Conservation (phyloP, 495 filamentous ascomycete species). For the Xeromyces bisporus region DNA sequence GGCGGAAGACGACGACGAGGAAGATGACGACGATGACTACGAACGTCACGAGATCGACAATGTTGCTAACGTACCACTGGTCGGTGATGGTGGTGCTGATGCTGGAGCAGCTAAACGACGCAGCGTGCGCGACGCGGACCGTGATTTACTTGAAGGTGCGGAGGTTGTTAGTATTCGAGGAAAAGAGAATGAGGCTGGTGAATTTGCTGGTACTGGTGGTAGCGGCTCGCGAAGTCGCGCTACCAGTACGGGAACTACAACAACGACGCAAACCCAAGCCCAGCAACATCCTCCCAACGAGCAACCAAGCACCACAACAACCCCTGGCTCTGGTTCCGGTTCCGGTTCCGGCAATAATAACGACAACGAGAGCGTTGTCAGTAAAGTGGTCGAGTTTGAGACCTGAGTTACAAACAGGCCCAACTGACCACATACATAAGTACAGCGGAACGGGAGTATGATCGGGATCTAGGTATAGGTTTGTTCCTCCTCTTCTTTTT, state of each 20-base stretch:
- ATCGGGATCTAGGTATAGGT: too few relatives aligned
- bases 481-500: too few relatives aligned
- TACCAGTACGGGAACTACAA: not conserved
- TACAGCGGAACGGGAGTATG: too few relatives aligned
- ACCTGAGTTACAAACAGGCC: too few relatives aligned
- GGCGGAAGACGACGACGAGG: conserved; percentile 60
- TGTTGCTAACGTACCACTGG: conserved; percentile 8
- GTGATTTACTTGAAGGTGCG: conserved; percentile 63
- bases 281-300: not conserved
- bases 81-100: conserved; percentile 27
- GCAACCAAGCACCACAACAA: not conserved
- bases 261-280: not conserved
- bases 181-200: not conserved
- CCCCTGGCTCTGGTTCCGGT: too few relatives aligned
- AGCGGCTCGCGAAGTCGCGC: too few relatives aligned
- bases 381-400: not conserved
- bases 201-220: too few relatives aligned
- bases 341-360: not conserved
- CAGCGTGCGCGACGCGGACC: conserved; percentile 52
- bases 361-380: not conserved
- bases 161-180: conserved; percentile 38
- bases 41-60: conserved; percentile 8
- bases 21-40: conserved; percentile 25
- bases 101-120: conserved; percentile 39
- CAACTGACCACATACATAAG: too few relatives aligned